phyloP scores from a whole-genome alignment of 257 asterid genomes.

The Hygrophila difformis region DNA sequence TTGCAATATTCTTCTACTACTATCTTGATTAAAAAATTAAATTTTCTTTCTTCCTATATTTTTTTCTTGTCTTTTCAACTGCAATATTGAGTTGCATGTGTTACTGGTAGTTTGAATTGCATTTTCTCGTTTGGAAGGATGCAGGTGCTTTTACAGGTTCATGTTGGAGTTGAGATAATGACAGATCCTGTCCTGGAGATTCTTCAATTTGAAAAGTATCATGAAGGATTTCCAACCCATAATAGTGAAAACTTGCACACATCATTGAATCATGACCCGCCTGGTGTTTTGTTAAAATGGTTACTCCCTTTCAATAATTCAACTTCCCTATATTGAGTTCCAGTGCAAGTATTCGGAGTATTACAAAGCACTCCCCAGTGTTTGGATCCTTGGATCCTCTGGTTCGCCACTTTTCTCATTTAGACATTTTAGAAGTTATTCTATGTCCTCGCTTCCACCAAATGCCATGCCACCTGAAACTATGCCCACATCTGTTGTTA shows the following conservation, averaged over 20 bases:
- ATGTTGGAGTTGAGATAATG: conserved; percentile 62
- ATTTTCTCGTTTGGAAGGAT: too few species aligned
- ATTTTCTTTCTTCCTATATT: too few species aligned
- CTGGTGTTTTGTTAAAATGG: conserved; percentile 77
- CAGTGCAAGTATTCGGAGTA: conserved; percentile 58
- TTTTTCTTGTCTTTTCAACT: too few species aligned
- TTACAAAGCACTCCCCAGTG: conserved; percentile 40
- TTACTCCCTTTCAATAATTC: conserved; percentile 92
- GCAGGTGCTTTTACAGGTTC: conserved; percentile 90
- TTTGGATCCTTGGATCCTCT: conserved; percentile 64
- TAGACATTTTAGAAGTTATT: conserved; percentile 87
- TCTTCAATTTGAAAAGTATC: conserved; percentile 84
- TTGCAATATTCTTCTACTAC: too few species aligned
- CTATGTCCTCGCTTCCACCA: conserved; percentile 94
- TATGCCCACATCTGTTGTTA: too few species aligned
- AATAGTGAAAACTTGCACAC: conserved; percentile 39
- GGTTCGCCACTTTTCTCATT: conserved; percentile 85
- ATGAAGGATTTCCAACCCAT: conserved; percentile 35
- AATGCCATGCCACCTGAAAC: conserved; percentile 48
- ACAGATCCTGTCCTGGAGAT: conserved; percentile 87
- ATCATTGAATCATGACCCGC: conserved; percentile 56
- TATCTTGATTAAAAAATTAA: too few species aligned
- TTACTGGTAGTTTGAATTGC: too few species aligned
- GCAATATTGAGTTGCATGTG: too few species aligned
- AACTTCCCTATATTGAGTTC: conserved; percentile 56